These are phyloP conservation scores for Dactylellina leptospora DNA, from an alignment of 2,329 filamentous ascomycete species.

Conservation along the genomic window DNA sequence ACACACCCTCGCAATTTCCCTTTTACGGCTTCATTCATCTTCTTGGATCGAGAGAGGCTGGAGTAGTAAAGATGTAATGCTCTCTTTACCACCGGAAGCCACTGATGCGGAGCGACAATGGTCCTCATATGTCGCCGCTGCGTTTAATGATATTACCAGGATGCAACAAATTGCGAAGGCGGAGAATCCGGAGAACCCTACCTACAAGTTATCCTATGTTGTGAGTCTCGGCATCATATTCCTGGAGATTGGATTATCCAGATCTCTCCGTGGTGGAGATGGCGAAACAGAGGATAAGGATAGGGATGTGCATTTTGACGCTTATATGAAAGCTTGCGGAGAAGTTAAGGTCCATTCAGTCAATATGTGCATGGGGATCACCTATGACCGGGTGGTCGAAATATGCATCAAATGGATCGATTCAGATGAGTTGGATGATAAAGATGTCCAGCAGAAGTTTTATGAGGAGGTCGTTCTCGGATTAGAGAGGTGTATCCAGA, in stretches of 20 bases:
- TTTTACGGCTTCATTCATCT: constrained; percentile 13
- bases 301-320: constrained; percentile 14
- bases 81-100: constrained; percentile 7
- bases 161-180: constrained; percentile 20
- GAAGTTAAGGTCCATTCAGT: constrained; percentile 29
- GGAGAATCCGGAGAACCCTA: not conserved
- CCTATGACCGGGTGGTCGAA: constrained; percentile 16
- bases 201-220: constrained; percentile 11
- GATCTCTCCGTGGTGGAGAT: not conserved
- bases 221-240: constrained; percentile 16
- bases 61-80: constrained; percentile 24
- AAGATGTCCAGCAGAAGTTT: constrained; percentile 24
- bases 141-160: constrained; percentile 11
- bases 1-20: constrained; percentile 16
- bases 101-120: constrained; percentile 11
- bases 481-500: constrained; percentile 19
- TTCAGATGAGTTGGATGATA: constrained; percentile 25
- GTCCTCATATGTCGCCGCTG: constrained; percentile 15
- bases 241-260: constrained; percentile 20
- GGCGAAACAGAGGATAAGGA: not conserved
- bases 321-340: constrained; percentile 12
- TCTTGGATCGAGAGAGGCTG: constrained; percentile 19
- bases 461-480: constrained; percentile 22
- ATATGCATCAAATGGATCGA: constrained; percentile 31
- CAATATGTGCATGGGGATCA: constrained; percentile 16